A percentile compares a stretch with the other conserved stretches of the same genome.
Evolutionary conservation across 192 early-diverging fungal species (phyloP).

Genomic region (Podila epicladia): DNA sequence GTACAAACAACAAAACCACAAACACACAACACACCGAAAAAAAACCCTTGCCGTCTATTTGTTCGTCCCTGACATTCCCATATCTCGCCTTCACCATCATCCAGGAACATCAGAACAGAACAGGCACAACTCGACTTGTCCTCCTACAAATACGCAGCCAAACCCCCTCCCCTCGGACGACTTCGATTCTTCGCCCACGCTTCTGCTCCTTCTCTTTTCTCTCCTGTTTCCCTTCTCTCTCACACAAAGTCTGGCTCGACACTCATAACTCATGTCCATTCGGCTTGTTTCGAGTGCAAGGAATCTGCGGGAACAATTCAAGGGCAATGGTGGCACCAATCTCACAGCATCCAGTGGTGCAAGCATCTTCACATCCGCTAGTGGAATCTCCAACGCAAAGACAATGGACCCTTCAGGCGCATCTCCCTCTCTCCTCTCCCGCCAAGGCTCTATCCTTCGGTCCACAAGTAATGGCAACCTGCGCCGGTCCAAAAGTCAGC

Average conservation of each 20-base stretch:
- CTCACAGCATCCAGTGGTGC: conserved; percentile 22
- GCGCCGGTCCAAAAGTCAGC: conserved; percentile 20
- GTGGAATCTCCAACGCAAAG: conserved; percentile 9
- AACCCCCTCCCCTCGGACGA: background rate
- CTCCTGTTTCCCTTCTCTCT: conserved; percentile 3
- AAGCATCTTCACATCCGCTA: conserved; percentile 26
- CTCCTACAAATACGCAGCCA: no score
- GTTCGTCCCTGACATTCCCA: no score
- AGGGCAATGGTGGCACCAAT: conserved; percentile 11
- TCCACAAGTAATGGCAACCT: conserved; percentile 33
- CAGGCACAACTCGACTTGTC: background rate
- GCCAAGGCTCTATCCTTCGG: conserved; percentile 19
- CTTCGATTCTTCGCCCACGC: background rate
- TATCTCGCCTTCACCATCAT: background rate
- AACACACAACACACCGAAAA: no score
- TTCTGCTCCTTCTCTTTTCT: background rate
- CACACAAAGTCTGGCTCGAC: background rate
- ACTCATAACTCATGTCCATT: conserved; percentile 21
- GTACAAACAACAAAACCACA: no score
- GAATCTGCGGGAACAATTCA: conserved; percentile 49
- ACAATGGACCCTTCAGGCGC: conserved; percentile 12
- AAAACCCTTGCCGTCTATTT: no score
- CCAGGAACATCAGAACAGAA: conserved; percentile 5
- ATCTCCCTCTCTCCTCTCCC: conserved; percentile 10
- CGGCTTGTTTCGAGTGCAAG: conserved; percentile 44